These are phyloP conservation scores for Rhododendron vialii DNA, from an alignment of 148 eudicot species.

Conservation along the genomic window DNA sequence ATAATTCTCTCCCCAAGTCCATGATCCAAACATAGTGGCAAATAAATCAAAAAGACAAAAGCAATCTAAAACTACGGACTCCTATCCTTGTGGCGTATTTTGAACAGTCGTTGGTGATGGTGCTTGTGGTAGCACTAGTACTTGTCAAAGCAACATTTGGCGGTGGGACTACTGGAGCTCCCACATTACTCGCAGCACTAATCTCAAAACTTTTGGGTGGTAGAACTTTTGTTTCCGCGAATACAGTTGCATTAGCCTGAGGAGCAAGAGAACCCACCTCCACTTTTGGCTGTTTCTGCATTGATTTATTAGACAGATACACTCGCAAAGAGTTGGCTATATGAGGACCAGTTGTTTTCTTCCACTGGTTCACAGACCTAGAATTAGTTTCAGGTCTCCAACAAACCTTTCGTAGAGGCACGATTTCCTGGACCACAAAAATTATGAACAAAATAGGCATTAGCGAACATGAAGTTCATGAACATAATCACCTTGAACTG, in stretches of 20 bases:
- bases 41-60: neutral
- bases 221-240: neutral
- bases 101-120: neutral
- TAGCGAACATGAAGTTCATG: neutral
- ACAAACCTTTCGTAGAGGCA: conserved; percentile 67
- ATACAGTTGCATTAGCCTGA: neutral
- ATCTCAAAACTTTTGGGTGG: neutral
- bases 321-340: conserved; percentile 20
- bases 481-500: neutral
- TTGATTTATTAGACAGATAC: conserved; percentile 19
- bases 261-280: conserved; percentile 10
- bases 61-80: neutral
- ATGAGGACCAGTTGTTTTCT: conserved; percentile 27
- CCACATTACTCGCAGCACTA: neutral
- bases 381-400: conserved; percentile 75
- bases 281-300: conserved; percentile 12
- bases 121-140: conserved; percentile 3
- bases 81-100: neutral
- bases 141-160: neutral
- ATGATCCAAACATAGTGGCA: too few relatives aligned
- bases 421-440: conserved; percentile 56
- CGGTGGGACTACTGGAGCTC: neutral
- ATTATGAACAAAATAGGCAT: neutral
- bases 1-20: too few relatives aligned
- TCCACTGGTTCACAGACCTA: conserved; percentile 32